Conservation (phyloP, 495 filamentous ascomycete species). For the Trichoderma erinaceum region DNA sequence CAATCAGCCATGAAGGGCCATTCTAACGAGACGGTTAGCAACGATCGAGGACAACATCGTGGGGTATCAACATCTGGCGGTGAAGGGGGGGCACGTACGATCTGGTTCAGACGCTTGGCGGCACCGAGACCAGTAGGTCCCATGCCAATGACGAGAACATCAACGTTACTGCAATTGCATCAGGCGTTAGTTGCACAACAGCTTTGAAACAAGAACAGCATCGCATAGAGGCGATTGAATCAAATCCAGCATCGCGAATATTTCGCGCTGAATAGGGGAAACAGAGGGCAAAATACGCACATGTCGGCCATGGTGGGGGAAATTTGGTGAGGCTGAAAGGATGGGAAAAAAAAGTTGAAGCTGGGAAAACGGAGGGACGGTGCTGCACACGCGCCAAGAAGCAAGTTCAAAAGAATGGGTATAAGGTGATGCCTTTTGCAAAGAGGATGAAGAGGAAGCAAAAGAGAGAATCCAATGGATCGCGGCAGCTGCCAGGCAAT, state of each 20-base stretch:
- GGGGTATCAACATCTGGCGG: slow-evolving; percentile 20
- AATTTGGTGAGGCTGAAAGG: slow-evolving; percentile 18
- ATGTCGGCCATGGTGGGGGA: slow-evolving; percentile 30
- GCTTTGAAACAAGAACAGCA: slow-evolving; percentile 16
- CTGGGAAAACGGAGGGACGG: slow-evolving; percentile 14
- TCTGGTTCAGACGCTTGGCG: slow-evolving; percentile 94
- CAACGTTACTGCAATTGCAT: slow-evolving; percentile 61
- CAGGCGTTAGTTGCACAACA: slow-evolving; percentile 21
- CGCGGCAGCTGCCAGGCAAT: background rate
- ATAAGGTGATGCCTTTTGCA: slow-evolving; percentile 12
- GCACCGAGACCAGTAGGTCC: slow-evolving; percentile 95
- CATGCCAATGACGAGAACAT: slow-evolving; percentile 97
- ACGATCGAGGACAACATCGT: background rate
- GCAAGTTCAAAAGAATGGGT: slow-evolving; percentile 22
- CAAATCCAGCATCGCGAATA: background rate
- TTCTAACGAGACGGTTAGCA: slow-evolving; percentile 49
- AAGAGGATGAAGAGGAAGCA: background rate
- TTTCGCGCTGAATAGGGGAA: background rate
- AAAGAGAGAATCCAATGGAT: background rate
- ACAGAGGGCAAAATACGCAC: slow-evolving; percentile 22
- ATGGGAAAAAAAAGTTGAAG: slow-evolving; percentile 19
- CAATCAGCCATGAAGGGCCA: slow-evolving; percentile 89
- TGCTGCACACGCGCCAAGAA: slow-evolving; percentile 17
- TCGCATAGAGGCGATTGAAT: background rate
- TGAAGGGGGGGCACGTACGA: slow-evolving; percentile 51